Percentiles rank a stretch among this genome's conserved stretches.
phyloP scores from a whole-genome alignment of 2,329 filamentous ascomycete species.

The Byssothecium circinans region DNA sequence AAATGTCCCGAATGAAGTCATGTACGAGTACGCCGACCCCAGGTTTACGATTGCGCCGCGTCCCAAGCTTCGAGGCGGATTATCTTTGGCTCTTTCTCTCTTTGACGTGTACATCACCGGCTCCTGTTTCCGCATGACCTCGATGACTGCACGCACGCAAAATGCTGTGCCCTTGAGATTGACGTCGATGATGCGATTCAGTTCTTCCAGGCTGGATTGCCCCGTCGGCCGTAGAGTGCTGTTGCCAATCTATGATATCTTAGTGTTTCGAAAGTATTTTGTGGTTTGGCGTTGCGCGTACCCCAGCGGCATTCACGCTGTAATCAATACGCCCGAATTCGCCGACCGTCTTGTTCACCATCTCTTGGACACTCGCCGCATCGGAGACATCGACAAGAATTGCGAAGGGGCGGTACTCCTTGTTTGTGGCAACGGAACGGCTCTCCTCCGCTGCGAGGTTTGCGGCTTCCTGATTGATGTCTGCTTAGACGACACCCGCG shows the following conservation, averaged over 20 bases:
- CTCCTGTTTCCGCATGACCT: conserved; percentile 8
- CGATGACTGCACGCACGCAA: conserved; percentile 12
- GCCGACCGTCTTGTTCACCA: not conserved
- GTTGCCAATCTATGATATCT: too few relatives aligned
- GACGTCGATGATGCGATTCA: conserved; percentile 18
- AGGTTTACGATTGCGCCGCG: conserved; percentile 13
- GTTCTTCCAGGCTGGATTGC: conserved; percentile 16
- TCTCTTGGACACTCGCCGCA: not conserved
- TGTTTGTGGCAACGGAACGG: not conserved
- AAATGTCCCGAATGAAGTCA: conserved; percentile 11
- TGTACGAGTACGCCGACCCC: conserved; percentile 10
- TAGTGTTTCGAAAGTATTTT: too few relatives aligned
- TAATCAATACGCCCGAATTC: not conserved
- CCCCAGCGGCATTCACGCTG: not conserved
- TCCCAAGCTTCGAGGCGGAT: not conserved
- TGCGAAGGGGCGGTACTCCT: not conserved
- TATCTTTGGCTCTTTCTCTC: too few relatives aligned
- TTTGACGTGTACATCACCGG: not conserved
- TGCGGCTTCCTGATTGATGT: not conserved
- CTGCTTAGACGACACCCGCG: not conserved
- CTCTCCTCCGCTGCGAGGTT: not conserved
- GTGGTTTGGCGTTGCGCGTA: too few relatives aligned
- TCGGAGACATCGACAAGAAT: not conserved
- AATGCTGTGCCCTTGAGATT: conserved; percentile 14
- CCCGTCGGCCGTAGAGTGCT: too few relatives aligned